Evolutionary conservation across 2,329 filamentous ascomycete species (phyloP), one percentile per base, ranked within the genome.

Genomic region (Monosporascus sp.): DNA sequence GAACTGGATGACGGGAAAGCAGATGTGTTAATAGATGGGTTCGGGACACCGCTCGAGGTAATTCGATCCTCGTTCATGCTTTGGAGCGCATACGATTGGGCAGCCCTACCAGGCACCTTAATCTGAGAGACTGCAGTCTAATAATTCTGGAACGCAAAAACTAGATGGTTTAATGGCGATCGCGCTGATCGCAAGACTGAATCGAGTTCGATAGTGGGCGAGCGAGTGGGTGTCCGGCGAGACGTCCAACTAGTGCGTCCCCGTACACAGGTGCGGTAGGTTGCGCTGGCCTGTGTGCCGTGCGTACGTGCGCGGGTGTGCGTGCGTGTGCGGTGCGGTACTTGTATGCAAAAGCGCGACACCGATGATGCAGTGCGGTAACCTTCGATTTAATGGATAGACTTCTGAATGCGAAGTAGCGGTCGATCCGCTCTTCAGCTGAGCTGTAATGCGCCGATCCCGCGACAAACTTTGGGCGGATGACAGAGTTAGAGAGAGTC

Each of bases 61-160:
- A 53, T 59, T 46, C 53, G 55, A 48, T 64, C 59, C 56, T 53
- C 54, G 57, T 62, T 67, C 62, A 67, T 65, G 54, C 60, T 62
- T 57, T 37, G 57, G 51, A 49, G 61, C 58, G 61, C 62, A 62
- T 62, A 58, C 57, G 60, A 60, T 57, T 51, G 52, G 48, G 58
- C 48, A 51, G 55, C 53, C 57, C 51, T 58, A 51, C 51, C 48
- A 57, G 60, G 49, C 57, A 54, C 59, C 56, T 56, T 58, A 44
- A 55, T 50, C 41, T 51, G 49, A 50, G 53, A 45, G 53, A 53
- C 49, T 51, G 58, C 57, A 56, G 43, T 46, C 43, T 58, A 50
- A 54, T 46, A 50, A 57, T 50, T 46, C 20, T 25, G 24, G 22
- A 48, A 38, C 44, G 49, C 50, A 44, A 56, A 27, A 46, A 50